phyloP scores from a whole-genome alignment of 768 basidiomycete genomes.

The Agaricus blazei region DNA sequence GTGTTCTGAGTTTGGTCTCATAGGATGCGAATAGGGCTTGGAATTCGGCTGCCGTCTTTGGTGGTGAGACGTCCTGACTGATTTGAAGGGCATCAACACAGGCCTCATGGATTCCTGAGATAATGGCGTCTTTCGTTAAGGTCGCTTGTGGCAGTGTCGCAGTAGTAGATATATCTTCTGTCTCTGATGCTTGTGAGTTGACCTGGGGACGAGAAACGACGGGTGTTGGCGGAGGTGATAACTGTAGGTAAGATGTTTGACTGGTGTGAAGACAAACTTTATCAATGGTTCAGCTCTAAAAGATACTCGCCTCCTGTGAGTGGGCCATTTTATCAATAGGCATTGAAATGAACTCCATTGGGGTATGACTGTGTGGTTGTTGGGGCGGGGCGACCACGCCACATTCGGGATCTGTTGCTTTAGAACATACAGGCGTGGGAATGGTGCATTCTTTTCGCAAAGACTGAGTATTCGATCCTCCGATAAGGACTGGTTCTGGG shows the following conservation, averaged over 20 bases:
- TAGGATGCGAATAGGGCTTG: slow-evolving; percentile 17
- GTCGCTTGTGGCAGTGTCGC: not conserved
- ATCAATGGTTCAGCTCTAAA: not conserved
- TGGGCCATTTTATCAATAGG: not conserved
- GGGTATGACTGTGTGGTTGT: not conserved
- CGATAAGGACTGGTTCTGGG: not conserved
- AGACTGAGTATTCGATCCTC: not conserved
- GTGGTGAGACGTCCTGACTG: not conserved
- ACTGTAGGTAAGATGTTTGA: not conserved
- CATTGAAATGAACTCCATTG: not conserved
- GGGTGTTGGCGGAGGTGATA: slow-evolving; percentile 2
- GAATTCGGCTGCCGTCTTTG: slow-evolving; percentile 16
- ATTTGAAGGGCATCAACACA: not conserved
- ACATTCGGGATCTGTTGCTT: not conserved
- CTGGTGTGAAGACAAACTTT: not conserved
- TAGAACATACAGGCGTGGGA: not conserved
- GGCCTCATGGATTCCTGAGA: not conserved
- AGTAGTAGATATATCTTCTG: not conserved
- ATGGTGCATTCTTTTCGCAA: not conserved
- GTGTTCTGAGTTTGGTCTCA: slow-evolving; percentile 11
- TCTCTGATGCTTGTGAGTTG: not conserved
- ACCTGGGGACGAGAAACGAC: not conserved
- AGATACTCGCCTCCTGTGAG: not conserved
- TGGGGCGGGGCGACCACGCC: not conserved
- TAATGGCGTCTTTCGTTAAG: not conserved